phyloP scores from a whole-genome alignment of 345 rosid species.

The Camelina sativa region DNA sequence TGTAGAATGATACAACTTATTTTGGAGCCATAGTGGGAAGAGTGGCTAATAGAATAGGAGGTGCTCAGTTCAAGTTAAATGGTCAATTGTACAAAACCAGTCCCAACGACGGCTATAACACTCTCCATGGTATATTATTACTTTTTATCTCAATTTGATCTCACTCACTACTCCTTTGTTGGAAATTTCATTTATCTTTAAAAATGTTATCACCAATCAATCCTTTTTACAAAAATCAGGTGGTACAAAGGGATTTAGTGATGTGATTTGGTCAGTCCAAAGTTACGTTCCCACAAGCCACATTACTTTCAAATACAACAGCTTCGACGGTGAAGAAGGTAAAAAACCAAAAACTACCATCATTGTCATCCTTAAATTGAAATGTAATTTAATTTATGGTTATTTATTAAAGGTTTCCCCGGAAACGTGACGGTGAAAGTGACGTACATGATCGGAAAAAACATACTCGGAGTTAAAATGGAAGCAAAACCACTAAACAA shows the following conservation, averaged over 20 bases:
- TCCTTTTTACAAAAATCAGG: conserved; percentile 43
- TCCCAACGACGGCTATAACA: conserved; percentile 75
- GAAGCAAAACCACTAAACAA: conserved; percentile 57
- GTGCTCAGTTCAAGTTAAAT: conserved; percentile 63
- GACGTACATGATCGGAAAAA: conserved; percentile 55
- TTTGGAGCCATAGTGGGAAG: conserved; percentile 90
- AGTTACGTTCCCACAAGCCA: conserved; percentile 50
- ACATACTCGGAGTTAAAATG: conserved; percentile 68
- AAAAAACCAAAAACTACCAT: no score
- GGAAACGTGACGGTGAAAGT: conserved; percentile 65
- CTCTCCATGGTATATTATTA: conserved; percentile 61
- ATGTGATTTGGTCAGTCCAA: conserved; percentile 67
- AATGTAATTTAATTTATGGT: neutral
- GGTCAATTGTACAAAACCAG: conserved; percentile 59
- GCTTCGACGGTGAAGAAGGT: conserved; percentile 79
- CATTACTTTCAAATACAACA: conserved; percentile 61
- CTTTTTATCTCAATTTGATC: neutral
- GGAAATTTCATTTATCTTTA: neutral
- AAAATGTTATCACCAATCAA: no score
- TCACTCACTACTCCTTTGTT: neutral
- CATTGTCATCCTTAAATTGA: no score
- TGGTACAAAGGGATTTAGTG: conserved; percentile 69
- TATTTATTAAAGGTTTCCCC: conserved; percentile 59
- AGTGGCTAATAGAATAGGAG: conserved; percentile 80
- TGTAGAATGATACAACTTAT: conserved; percentile 65